Conservation (phyloP, 106 monocot genomes). For the Cymbidium sinense region DNA sequence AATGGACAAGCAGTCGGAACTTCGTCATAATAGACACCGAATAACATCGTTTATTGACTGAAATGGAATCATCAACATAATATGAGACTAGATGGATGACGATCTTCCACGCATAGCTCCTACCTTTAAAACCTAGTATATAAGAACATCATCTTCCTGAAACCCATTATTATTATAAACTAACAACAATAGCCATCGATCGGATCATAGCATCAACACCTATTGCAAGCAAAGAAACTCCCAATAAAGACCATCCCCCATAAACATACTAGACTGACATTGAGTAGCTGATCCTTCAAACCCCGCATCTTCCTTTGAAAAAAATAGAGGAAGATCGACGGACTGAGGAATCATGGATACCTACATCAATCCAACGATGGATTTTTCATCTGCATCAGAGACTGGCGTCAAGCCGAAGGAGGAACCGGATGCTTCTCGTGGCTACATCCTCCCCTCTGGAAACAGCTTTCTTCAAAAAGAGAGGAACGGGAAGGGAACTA, state of each 20-base stretch:
- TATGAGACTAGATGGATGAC: neutral
- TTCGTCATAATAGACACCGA: neutral
- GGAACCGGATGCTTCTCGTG: slow-evolving; percentile 2
- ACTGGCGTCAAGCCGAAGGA: slow-evolving; percentile 16
- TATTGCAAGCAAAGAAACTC: neutral
- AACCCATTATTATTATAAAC: neutral
- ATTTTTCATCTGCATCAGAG: neutral
- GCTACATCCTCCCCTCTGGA: neutral
- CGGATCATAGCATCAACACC: neutral
- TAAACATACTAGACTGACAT: neutral
- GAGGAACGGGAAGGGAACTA: slow-evolving; percentile 33
- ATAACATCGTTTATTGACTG: slow-evolving; percentile 1
- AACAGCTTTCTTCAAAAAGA: slow-evolving; percentile 6
- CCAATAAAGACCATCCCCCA: neutral
- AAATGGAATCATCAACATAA: neutral
- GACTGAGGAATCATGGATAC: neutral
- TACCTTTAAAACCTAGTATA: neutral
- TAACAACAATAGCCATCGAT: neutral
- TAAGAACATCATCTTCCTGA: neutral
- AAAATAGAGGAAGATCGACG: slow-evolving; percentile 35
- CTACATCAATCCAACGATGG: neutral
- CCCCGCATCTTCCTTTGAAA: slow-evolving; percentile 19
- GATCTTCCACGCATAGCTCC: neutral
- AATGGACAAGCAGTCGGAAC: neutral
- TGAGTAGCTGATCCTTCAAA: neutral